phyloP scores from a whole-genome alignment of 2,329 filamentous ascomycete genomes.

The Intubia oerlemansii region DNA sequence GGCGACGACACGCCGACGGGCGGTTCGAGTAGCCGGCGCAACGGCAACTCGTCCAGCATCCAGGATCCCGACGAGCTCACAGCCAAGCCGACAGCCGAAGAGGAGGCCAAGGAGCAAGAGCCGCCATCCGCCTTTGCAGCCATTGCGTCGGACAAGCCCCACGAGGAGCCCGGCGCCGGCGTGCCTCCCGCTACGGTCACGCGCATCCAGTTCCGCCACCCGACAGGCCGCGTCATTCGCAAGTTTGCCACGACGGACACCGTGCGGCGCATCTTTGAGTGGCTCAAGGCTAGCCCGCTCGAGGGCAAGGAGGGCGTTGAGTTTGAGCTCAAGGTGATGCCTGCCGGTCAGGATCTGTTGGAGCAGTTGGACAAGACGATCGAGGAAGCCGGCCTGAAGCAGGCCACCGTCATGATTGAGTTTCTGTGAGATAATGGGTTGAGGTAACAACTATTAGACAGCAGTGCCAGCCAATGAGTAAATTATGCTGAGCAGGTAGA shows the following conservation, averaged over 20 bases:
- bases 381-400: conserved; percentile 66
- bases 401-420: conserved; percentile 90
- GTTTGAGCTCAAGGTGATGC: conserved; percentile 78
- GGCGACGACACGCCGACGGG: not conserved
- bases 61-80: conserved; percentile 59
- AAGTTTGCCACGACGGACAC: conserved; percentile 60
- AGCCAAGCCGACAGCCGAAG: conserved; percentile 15
- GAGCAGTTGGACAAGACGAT: conserved; percentile 53
- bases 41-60: not conserved
- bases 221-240: conserved; percentile 65
- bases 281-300: conserved; percentile 75
- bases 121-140: conserved; percentile 32
- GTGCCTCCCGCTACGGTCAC: conserved; percentile 52
- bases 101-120: conserved; percentile 23
- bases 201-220: conserved; percentile 79
- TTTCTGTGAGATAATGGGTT: too few relatives aligned
- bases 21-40: not conserved
- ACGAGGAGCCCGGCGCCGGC: conserved; percentile 49
- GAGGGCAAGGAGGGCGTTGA: conserved; percentile 56
- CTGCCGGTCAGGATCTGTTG: conserved; percentile 60
- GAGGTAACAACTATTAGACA: too few relatives aligned
- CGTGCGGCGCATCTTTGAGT: conserved; percentile 78
- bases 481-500: too few relatives aligned
- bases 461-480: too few relatives aligned
- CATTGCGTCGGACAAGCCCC: conserved; percentile 53